Conservation (phyloP, 495 filamentous ascomycete species). For the Amniculicola lignicola region DNA sequence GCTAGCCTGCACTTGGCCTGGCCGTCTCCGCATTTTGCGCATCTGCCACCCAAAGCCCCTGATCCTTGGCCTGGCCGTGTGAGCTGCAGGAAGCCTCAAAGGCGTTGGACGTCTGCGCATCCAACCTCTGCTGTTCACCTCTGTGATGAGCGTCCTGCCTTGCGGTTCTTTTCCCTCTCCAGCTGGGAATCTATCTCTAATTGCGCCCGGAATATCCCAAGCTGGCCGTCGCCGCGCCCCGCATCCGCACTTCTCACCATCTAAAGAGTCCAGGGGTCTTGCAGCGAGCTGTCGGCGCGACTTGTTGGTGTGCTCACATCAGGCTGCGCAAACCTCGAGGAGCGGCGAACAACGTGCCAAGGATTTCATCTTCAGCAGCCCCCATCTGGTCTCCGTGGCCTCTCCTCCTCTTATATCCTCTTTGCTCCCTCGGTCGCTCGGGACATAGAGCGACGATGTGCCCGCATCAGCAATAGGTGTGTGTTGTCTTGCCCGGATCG, state of each 20-base stretch:
- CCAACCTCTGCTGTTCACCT: slow-evolving; percentile 26
- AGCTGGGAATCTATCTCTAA: slow-evolving; percentile 20
- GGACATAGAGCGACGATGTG: slow-evolving; percentile 34
- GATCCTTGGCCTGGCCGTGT: slow-evolving; percentile 35
- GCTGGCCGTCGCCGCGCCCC: slow-evolving; percentile 9
- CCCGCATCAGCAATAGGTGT: slow-evolving; percentile 28
- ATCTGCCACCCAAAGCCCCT: slow-evolving; percentile 35
- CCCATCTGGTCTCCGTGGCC: slow-evolving; percentile 19
- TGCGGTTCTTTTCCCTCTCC: slow-evolving; percentile 22
- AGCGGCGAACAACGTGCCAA: slow-evolving; percentile 32
- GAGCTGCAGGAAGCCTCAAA: slow-evolving; percentile 36
- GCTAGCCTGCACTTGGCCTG: slow-evolving; percentile 35
- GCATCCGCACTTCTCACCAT: slow-evolving; percentile 3
- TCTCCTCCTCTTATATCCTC: slow-evolving; percentile 8
- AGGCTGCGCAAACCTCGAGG: background rate
- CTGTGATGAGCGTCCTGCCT: slow-evolving; percentile 33
- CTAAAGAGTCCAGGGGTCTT: slow-evolving; percentile 11
- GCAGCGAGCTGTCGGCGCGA: slow-evolving; percentile 12
- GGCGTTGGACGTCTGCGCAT: slow-evolving; percentile 30
- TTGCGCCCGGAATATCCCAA: slow-evolving; percentile 15
- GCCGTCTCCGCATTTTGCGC: slow-evolving; percentile 37
- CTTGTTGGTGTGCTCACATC: slow-evolving; percentile 24
- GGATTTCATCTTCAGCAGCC: slow-evolving; percentile 1
- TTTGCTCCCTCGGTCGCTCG: slow-evolving; percentile 27
- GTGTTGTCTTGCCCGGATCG: slow-evolving; percentile 13